Base-by-base conservation (phyloP, 352 stramenopile genomes). In the Phytophthora nicotianae region DNA sequence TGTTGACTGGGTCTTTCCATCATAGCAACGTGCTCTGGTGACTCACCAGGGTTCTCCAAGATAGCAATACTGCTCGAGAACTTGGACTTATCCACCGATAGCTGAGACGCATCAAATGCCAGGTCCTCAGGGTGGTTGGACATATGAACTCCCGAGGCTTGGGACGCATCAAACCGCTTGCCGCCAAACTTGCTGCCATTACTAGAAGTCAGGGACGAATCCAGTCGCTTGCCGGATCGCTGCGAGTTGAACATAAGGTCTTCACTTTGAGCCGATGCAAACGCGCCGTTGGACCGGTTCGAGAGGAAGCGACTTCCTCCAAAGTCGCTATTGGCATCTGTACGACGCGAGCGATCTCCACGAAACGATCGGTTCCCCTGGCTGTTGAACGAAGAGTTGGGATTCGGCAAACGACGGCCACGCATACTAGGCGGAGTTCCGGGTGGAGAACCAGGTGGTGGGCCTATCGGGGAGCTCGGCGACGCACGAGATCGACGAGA, bases 51-150 rank as follows among this genome's bases (percentile, higher is more conserved):
- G 0, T 35, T 73, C 52, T 76, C 68, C 42, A 73, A 14, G 9
- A 76, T 70, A 5, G 63, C 68, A 27, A 73, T 56, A 37, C 58
- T 73, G 33, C 59, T 73, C 17, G 64, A 73, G 16, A 70, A 67
- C 10, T 70, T 76, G 6, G 59, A 58, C 29, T 67, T 62, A 24
- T 73, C 54, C 38, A 73, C 21, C 40, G 50, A 72, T 16, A 75
- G 29, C 23, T 70, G 62, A 23, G 68, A 75, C 17, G 40, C 45
- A 48, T 73, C 64, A 52, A 76, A 73, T 3, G 54, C 51, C 23
- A 73, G 41, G 14, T 70, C 24, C 29, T 66, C 59, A 2, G 26
- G 26, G 24, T 58, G 58, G 17, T 41, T 38, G 5, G 54, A 62
- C 10, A 24, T 52, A 4, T 48, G 46, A 24, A 47, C 43, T 17